Evolutionary conservation across 2,329 filamentous ascomycete species (phyloP).

Genomic region (Stagonosporopsis chrysanthemi): DNA sequence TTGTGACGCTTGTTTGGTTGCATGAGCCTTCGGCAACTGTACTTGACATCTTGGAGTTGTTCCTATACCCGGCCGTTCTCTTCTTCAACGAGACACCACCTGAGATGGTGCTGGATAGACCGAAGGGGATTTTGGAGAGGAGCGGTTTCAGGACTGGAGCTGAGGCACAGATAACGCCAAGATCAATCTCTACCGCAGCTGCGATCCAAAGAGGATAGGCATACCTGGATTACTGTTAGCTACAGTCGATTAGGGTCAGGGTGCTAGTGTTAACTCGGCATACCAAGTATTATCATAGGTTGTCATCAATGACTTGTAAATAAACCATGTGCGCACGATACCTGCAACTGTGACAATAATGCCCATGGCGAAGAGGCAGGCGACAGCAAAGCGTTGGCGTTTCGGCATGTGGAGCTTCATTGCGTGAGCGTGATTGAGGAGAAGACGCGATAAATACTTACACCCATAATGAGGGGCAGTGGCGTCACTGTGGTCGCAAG

Average conservation of each 20-base stretch:
- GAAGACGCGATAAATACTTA: constrained; percentile 14
- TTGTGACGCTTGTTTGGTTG: constrained; percentile 9
- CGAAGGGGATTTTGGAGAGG: constrained; percentile 37
- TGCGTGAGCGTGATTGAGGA: background rate
- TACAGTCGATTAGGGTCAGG: no score
- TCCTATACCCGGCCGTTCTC: constrained; percentile 2
- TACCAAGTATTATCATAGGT: constrained; percentile 56
- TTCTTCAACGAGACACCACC: constrained; percentile 25
- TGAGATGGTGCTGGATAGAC: constrained; percentile 26
- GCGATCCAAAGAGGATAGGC: constrained; percentile 57
- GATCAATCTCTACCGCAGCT: constrained; percentile 56
- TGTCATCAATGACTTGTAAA: constrained; percentile 51
- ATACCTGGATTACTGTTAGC: constrained; percentile 14
- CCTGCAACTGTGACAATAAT: constrained; percentile 54
- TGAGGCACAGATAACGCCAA: constrained; percentile 52
- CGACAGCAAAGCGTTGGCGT: constrained; percentile 50
- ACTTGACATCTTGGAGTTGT: constrained; percentile 8
- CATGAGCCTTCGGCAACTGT: constrained; percentile 3
- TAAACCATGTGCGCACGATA: constrained; percentile 54
- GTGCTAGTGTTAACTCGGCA: background rate
- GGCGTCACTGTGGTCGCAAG: constrained; percentile 53
- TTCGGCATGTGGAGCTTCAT: constrained; percentile 51
- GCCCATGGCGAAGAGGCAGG: constrained; percentile 51
- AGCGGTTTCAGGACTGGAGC: constrained; percentile 43
- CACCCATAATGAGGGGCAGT: constrained; percentile 53